Conservation (phyloP, 768 basidiomycete species). For the Mrakia hoshinonis region DNA sequence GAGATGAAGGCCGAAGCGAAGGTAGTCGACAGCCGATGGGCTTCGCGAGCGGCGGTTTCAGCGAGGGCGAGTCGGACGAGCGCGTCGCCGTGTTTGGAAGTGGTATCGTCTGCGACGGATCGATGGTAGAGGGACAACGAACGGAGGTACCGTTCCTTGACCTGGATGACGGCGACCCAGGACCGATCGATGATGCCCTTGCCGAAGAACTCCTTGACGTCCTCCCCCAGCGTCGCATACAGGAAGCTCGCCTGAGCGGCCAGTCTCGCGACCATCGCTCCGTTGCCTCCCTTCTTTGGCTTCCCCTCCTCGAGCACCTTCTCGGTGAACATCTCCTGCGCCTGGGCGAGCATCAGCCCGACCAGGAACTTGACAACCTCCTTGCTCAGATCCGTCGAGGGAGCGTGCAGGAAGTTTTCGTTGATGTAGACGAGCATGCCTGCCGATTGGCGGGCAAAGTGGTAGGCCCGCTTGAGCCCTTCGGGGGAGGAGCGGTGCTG, state of each 20-base stretch:
- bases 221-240: constrained; percentile 75
- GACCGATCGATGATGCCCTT: constrained; percentile 92
- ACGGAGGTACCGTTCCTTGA: constrained; percentile 82
- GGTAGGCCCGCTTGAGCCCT: constrained; percentile 84
- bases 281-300: constrained; percentile 38
- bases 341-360: constrained; percentile 80
- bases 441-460: constrained; percentile 78
- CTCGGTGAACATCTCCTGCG: constrained; percentile 92
- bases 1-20: constrained; percentile 61
- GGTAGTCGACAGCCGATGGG: constrained; percentile 56
- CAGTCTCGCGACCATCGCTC: constrained; percentile 64
- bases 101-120: constrained; percentile 62
- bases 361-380: constrained; percentile 92
- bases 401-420: constrained; percentile 97
- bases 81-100: constrained; percentile 75
- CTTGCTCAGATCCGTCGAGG: constrained; percentile 83
- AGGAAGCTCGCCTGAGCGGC: constrained; percentile 70
- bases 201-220: constrained; percentile 92
- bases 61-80: constrained; percentile 70
- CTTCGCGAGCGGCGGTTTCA: constrained; percentile 74
- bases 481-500: constrained; percentile 83
- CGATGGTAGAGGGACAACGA: constrained; percentile 84
- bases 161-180: constrained; percentile 80
- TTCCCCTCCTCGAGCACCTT: constrained; percentile 92
- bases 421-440: constrained; percentile 99